Conservation (phyloP, 257 asterid genomes). For the Przewalskia tangutica region DNA sequence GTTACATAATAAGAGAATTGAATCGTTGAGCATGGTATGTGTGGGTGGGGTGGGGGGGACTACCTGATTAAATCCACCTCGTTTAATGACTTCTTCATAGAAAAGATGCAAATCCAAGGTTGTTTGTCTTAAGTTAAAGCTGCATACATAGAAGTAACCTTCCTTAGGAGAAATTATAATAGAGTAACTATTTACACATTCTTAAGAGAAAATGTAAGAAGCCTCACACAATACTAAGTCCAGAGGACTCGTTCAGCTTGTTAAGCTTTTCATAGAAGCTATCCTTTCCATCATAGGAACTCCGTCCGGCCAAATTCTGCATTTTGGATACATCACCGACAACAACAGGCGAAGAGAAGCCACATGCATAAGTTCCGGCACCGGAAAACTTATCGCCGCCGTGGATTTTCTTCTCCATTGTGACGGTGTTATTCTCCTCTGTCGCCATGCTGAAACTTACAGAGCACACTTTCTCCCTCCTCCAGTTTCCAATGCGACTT, state of each 20-base stretch:
- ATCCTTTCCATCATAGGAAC: conserved; percentile 12
- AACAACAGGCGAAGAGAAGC: not conserved
- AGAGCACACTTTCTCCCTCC: not conserved
- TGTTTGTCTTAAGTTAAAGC: conserved; percentile 50
- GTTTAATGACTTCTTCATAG: conserved; percentile 46
- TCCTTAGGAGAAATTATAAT: too few species aligned
- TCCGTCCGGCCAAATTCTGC: not conserved
- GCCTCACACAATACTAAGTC: too few species aligned
- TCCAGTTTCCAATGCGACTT: not conserved
- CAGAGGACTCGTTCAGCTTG: conserved; percentile 22
- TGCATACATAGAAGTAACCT: conserved; percentile 15
- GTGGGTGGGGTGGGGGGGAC: not conserved
- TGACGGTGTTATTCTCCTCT: not conserved
- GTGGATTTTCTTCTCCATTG: conserved; percentile 6
- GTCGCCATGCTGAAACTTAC: not conserved
- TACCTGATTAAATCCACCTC: conserved; percentile 70
- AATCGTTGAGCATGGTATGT: not conserved
- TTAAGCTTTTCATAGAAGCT: conserved; percentile 46
- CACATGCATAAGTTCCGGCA: not conserved
- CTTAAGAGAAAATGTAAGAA: too few species aligned
- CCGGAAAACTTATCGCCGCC: not conserved
- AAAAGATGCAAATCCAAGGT: conserved; percentile 46
- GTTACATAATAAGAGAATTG: not conserved
- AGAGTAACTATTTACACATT: too few species aligned
- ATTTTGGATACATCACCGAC: not conserved